Base-by-base conservation (phyloP, 2,329 filamentous ascomycete genomes). In the Neurospora sp. region DNA sequence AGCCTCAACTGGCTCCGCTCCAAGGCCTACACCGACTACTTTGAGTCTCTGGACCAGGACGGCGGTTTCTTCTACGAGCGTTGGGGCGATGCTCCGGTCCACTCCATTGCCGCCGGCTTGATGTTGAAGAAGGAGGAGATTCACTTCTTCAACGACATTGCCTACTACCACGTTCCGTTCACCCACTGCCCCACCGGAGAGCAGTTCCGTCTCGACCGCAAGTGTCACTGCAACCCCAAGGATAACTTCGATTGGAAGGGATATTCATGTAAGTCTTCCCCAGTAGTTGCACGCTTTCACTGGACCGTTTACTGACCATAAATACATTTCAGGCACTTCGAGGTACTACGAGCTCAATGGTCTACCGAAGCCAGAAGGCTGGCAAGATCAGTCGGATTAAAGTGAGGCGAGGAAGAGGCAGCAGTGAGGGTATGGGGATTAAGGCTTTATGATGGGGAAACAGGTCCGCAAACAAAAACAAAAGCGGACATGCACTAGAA, bases 231-330 rank as follows among this genome's bases (percentile, higher is more conserved):
- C 83, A 93, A 99, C 78, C 95, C 96, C 8, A 90, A 91, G 77
- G 92, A 98, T 71, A 99, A 99, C 84, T 99, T 99, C 85, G 96
- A 99, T 82, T 99, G 96, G 96, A 97, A 97, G 82, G 92, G 92
- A 68, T 98, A 97, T 80, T 97, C 93, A 79, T 98, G 94, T 96
- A 88, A 84, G 92, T 84, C 72, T 28, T 23, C 19, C 69, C 69
- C 1, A n/a, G 36, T 19, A 38, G 23, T 36, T 15, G 19, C 3
- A 19, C 46, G 6, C 13, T 23, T 6, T 42, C 58, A 66, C 5
- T 58, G 33, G 13, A 17, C 43, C 42, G 66, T 70, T 68, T 43
- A 68, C 74, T 75, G 72, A 77, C 67, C 68, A 70, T 74, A 71
- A 71, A 2, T 4, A 46, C 58, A 23, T 33, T 33, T 33, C 71